Base-by-base conservation (phyloP, 2,329 filamentous ascomycete genomes). In the Epichloe elymi region DNA sequence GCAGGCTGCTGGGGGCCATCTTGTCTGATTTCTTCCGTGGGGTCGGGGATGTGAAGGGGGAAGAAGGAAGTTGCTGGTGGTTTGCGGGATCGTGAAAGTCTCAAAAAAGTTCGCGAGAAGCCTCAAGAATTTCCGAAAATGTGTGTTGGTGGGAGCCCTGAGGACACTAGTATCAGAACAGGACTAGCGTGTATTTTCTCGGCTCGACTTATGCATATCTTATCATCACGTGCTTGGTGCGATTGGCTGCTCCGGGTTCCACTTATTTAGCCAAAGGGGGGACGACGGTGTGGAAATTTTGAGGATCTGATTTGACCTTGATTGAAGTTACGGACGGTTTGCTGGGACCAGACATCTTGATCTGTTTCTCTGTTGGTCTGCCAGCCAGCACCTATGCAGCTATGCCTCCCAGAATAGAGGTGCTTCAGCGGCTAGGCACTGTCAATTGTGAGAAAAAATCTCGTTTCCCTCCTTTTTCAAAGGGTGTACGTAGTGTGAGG, bases 1-100 rank as follows among this genome's bases (percentile, higher is more conserved):
- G 93, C 63, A 96, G 86, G 79, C 96, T 95, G 67, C 83, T 80
- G 72, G 91, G 87, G 71, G 90, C 88, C 91, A 96, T 96, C 72
- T 83, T 93, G 83, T 78, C 72, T 73, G 66, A 62, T 64, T 64
- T 63, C 67, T 66, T 58, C 61, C 63, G 62, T 58, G 55, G 59
- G 55, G 59, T 62, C 61, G 61, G 63, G 61, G 63, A 57, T 53
- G 55, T 56, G 51, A 56, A 59, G 15, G 58, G 58, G 58, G 54
- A 54, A 49, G 61, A 61, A 60, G 62, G 57, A 58, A 56, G 54
- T 60, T 57, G 58, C 57, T 57, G 42, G 36, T 44, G 15, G 49
- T 59, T 59, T 57, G 37, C 42, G 38, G 42, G 47, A 52, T 52
- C 59, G 59, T 58, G 51, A 53, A 59, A 56, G 59, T 58, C 59